These are phyloP conservation scores for Triadica sebifera DNA, from an alignment of 345 rosid genomes.

Conservation along the genomic window DNA sequence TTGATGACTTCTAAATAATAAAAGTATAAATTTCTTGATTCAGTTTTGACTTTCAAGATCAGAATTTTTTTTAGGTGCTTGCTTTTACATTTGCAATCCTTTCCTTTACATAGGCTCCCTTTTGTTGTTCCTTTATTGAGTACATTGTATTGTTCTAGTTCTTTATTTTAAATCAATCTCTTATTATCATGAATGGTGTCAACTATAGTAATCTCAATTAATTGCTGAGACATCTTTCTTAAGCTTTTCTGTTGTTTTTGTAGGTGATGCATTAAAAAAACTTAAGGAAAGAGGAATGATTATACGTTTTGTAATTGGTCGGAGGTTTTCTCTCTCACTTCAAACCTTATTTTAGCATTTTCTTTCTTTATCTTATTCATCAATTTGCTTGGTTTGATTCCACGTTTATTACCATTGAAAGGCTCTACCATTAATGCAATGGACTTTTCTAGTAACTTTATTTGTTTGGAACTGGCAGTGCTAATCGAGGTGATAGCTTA, in stretches of 20 bases:
- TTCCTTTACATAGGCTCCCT: background rate
- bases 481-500: slow-evolving; percentile 94
- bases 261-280: slow-evolving; percentile 73
- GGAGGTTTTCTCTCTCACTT: slow-evolving; percentile 56
- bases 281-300: slow-evolving; percentile 92
- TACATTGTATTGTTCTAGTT: background rate
- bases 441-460: slow-evolving; percentile 12
- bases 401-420: background rate
- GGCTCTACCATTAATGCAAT: slow-evolving; percentile 3
- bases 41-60: background rate
- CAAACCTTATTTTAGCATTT: slow-evolving; percentile 12
- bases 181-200: background rate
- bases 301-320: slow-evolving; percentile 91
- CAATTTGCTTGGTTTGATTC: slow-evolving; percentile 13
- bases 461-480: slow-evolving; percentile 50
- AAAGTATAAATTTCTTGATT: too few relatives aligned
- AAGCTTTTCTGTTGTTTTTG: slow-evolving; percentile 12
- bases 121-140: background rate
- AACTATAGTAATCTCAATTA: background rate
- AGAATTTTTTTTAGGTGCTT: background rate
- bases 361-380: slow-evolving; percentile 1
- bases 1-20: too few relatives aligned
- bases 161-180: background rate
- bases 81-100: background rate
- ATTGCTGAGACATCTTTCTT: background rate